Evolutionary conservation across 2,329 filamentous ascomycete genomes (phyloP), one percentile per base, ranked within the genome.

Genomic region (Hypomyces perniciosus): DNA sequence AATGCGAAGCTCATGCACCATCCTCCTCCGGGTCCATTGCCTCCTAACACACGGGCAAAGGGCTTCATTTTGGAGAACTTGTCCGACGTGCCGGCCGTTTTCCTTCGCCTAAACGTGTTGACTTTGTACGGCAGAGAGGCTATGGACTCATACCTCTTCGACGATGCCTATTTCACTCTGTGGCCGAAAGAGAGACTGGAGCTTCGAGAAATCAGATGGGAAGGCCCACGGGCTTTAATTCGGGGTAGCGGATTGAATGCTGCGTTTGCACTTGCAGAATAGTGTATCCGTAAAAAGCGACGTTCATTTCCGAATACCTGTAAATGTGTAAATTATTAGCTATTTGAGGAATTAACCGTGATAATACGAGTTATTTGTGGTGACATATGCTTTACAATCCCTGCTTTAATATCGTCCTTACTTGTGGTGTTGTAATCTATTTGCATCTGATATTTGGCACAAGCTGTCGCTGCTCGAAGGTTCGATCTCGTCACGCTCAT

Each of bases 91-190:
- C 81, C 81, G 0, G 82, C 81, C 0, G 76, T 84, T 42, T 85
- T 85, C 54, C 56, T 85, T 7, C 67, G 73, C 2, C 48, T 84
- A 30, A 73, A 72, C 42, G 20, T 20, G 20, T 20, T 20, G 20
- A 20, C 20, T 60, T 82, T 1, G 68, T 81, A 0, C 71, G 80
- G 53, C 54, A 48, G 2, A 52, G 61, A 0, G 72, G 72, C 0
- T 56, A 65, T 0, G 77, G 81, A 46, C 68, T 82, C 0, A 55
- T 72, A 4, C 78, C 80, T 0, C 71, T 80, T 1, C 67, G 68
- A 20, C 85, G 81, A 84, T 54, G 85, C 85, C 53, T 85, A 84
- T 54, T 67, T 85, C 9, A 83, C 80, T 1, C 62, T 85, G 8
- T 83, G 76, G 71, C 79, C 81, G 0, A 63, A 67, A 1, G 81